A percentile compares a stretch with the other conserved stretches of the same genome.
Conservation (phyloP, 208 protist genomes). For the Leishmania arabica region DNA sequence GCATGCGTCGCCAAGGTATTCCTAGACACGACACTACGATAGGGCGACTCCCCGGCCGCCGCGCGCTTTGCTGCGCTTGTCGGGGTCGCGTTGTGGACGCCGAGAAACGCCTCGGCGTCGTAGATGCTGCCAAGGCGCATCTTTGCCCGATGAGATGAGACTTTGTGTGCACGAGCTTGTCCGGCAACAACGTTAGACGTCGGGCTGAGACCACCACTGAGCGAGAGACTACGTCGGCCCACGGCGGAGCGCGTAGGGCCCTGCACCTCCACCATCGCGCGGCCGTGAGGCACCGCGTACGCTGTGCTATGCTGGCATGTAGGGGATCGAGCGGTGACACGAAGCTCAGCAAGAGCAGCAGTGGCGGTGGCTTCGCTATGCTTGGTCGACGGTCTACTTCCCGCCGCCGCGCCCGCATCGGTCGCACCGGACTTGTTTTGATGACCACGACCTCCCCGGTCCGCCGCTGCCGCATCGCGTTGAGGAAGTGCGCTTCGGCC, state of each 20-base stretch:
- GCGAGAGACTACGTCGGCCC: neutral
- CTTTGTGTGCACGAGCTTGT: neutral
- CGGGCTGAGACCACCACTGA: neutral
- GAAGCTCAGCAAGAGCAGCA: neutral
- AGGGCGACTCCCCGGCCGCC: neutral
- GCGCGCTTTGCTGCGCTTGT: neutral
- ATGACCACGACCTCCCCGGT: neutral
- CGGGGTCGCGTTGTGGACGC: neutral
- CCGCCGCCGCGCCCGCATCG: neutral
- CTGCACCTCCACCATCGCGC: neutral
- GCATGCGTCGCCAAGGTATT: neutral
- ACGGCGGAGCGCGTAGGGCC: neutral
- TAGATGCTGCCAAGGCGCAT: neutral
- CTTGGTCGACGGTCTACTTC: no score
- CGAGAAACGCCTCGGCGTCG: slow-evolving; percentile 11
- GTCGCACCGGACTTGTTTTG: neutral
- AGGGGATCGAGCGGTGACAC: neutral
- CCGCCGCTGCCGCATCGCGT: neutral
- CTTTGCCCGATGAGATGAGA: neutral
- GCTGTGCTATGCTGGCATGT: neutral
- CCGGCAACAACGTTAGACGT: neutral
- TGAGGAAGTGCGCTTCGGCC: neutral
- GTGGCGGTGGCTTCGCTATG: neutral
- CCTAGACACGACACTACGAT: no score
- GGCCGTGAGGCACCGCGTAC: neutral